Evolutionary conservation across 805 yeast genomes (phyloP), one percentile per base, ranked within the genome.

Genomic region (Candida oleophila): DNA sequence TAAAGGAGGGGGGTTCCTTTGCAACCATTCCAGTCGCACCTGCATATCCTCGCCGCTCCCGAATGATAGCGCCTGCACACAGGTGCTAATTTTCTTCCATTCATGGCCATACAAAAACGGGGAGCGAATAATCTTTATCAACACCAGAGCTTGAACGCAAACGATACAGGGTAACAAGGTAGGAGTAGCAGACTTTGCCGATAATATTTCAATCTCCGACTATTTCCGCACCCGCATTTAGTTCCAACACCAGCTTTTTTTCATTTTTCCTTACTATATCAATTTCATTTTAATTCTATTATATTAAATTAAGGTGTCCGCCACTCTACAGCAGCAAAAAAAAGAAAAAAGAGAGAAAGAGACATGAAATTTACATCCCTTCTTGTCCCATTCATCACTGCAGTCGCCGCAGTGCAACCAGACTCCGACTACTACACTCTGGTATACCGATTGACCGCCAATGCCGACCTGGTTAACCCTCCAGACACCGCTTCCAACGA

Each of bases 321-420:
- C 30, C 30, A 25, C 30, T 25, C 11, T n/a, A n/a, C n/a, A n/a
- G n/a, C n/a, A n/a, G n/a, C n/a, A n/a, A n/a, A 11, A 25, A 25
- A 25, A 7, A 25, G 11, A 25, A 25, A 11, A 25, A 25, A 25
- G 11, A 5, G 9, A 25, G 30, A 25, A 25, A 25, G 9, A 25
- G 30, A 7, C 22, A 49, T 46, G 50, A 46, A 38, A 38, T 39
- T 47, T 18, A 43, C 32, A 18, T 5, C 37, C 19, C 43, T 49
- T 42, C n/a, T 22, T n/a, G 30, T 8, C 18, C 18, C 35, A n/a
- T 30, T 22, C 14, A 9, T 42, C 14, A n/a, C 25, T 30, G 21
- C 38, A 33, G 22, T 16, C 28, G 19, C 19, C 12, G 38, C 8
- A 48, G 5, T 25, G 30, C 9, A 5, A 25, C 5, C 5, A 11